Base-by-base conservation (phyloP, 768 basidiomycete species). In the Russula vinacea region DNA sequence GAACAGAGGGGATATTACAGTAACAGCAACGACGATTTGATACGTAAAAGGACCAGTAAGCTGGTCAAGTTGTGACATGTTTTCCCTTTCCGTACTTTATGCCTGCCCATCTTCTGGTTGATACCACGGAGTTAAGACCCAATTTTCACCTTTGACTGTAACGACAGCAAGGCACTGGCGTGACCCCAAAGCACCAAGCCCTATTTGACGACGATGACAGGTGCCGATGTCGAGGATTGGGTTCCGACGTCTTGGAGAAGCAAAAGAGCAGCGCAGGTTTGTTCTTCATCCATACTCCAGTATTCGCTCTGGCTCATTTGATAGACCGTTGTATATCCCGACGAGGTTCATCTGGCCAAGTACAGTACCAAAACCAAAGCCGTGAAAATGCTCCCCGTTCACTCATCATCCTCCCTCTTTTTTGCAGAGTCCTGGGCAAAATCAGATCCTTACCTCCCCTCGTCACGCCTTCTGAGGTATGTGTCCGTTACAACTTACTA, bases 391-490 rank as follows among this genome's bases (percentile, higher is more conserved):
- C 17, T 32, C n/a, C 13, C 22, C 22, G 22, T 47, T 22, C 22
- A 22, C 45, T 47, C 6, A 19, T 29, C 35, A 35, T 10, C 35
- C 11, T 45, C 19, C 4, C 16, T 2, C 49, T 19, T n/a, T 37
- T 47, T 13, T 24, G 19, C 56, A 93, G 90, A 63, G 89, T 94
- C 5, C 78, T 96, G n/a, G 74, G 77, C 14, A 94, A 94, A 76
- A 83, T 98, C 50, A 76, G 78, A 39, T 79, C 79, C 8, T 78
- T 99, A 4, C 97, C 97, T 7, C 96, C 95, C 24, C 78, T 99
- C 4, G 97, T 98, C 4, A 91, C 94, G 0, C 89, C 94, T 0
- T 86, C 90, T 52, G 97, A 99, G 85, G 95, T 95, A 11, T 8
- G 13, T 5, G 3, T 5, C 14, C 22, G 5, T 47, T 22, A 47